phyloP scores from a whole-genome alignment of 495 filamentous ascomycete species.

The Talaromyces liani region DNA sequence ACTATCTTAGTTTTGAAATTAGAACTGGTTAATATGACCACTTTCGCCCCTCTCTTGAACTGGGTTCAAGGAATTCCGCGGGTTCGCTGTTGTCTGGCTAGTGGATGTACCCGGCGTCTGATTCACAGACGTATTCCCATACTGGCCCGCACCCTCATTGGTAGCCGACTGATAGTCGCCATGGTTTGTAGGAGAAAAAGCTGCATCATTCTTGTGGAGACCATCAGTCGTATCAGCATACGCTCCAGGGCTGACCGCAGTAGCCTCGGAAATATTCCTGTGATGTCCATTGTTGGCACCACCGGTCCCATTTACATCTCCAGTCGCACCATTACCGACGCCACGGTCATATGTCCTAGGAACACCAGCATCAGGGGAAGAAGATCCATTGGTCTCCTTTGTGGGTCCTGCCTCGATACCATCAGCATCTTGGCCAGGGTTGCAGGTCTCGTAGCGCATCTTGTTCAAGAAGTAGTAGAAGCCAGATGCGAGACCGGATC shows the following conservation, averaged over 20 bases:
- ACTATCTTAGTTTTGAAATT: neutral
- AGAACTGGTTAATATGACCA: neutral
- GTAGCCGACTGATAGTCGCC: neutral
- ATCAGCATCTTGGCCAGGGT: slow-evolving; percentile 61
- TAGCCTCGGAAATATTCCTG: slow-evolving; percentile 1
- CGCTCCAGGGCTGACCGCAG: neutral
- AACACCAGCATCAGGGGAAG: neutral
- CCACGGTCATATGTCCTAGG: neutral
- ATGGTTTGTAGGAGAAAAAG: neutral
- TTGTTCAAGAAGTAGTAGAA: slow-evolving; percentile 62
- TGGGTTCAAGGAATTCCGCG: neutral
- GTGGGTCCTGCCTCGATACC: neutral
- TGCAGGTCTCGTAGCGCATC: slow-evolving; percentile 69
- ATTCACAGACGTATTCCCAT: neutral
- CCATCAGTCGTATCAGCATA: neutral
- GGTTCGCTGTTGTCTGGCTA: neutral
- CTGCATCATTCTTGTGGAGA: neutral
- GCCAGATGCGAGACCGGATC: slow-evolving; percentile 55
- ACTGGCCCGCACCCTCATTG: neutral
- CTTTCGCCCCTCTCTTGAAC: neutral
- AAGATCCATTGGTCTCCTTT: neutral
- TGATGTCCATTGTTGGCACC: neutral
- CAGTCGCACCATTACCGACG: neutral
- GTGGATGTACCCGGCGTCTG: neutral
- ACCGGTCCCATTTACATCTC: neutral